phyloP scores from a whole-genome alignment of 495 filamentous ascomycete species.

The Aspergillus kassunensis region DNA sequence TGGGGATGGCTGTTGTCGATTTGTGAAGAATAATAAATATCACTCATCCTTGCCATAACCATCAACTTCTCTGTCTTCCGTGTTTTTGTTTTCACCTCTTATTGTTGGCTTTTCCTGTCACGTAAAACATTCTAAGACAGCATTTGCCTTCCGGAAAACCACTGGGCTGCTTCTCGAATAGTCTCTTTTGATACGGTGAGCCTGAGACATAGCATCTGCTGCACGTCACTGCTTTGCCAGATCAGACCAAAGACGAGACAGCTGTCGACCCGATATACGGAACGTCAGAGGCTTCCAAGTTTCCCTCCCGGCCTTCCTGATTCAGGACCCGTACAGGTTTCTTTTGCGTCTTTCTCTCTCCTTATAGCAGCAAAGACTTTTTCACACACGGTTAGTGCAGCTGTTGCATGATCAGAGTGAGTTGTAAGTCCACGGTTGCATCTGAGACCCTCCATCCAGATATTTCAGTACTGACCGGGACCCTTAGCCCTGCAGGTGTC shows the following conservation, averaged over 20 bases:
- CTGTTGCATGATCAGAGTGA: not conserved
- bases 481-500: conserved; percentile 28
- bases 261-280: not conserved
- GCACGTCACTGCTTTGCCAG: not conserved
- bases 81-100: conserved; percentile 1
- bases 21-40: no score
- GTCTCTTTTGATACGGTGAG: not conserved
- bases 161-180: conserved; percentile 7
- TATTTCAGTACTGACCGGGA: conserved; percentile 11
- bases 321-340: not conserved
- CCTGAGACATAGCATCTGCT: conserved; percentile 7
- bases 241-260: conserved; percentile 4
- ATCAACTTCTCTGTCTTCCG: not conserved
- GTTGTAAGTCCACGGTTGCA: conserved; percentile 11
- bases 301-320: not conserved
- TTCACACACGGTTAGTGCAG: not conserved
- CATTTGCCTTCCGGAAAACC: not conserved
- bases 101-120: not conserved
- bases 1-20: not conserved
- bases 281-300: conserved; percentile 1
- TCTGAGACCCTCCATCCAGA: conserved; percentile 21
- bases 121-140: conserved; percentile 7
- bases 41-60: no score
- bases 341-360: not conserved
- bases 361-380: not conserved